Conservation (phyloP, 345 rosid species). For the Carallia pectinifolia region DNA sequence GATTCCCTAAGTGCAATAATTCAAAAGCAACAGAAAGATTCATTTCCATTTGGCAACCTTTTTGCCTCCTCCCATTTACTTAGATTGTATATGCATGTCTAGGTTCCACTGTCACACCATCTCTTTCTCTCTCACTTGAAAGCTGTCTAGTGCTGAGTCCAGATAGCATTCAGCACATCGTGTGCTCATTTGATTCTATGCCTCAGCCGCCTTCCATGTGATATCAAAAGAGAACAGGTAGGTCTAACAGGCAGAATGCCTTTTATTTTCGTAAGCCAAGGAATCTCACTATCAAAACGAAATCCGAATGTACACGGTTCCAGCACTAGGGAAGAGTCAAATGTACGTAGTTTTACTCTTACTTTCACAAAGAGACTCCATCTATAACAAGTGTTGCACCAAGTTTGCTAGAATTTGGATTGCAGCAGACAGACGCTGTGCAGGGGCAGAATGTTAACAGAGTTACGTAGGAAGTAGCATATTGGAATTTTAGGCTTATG, state of each 20-base stretch:
- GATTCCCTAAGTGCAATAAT: constrained; percentile 63
- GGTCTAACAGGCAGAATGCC: background rate
- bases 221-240: constrained; percentile 3
- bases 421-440: constrained; percentile 64
- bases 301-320: too few relatives aligned
- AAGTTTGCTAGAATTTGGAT: constrained; percentile 22
- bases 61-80: constrained; percentile 6
- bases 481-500: background rate
- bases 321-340: too few relatives aligned
- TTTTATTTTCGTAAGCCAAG: constrained; percentile 4
- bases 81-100: constrained; percentile 24
- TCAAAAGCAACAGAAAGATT: constrained; percentile 52
- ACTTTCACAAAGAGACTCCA: too few relatives aligned
- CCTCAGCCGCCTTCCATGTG: background rate
- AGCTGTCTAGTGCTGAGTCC: background rate
- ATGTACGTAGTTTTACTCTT: too few relatives aligned
- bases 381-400: constrained; percentile 8
- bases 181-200: background rate
- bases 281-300: constrained; percentile 14
- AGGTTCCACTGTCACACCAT: constrained; percentile 18
- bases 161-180: constrained; percentile 3
- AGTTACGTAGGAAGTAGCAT: background rate
- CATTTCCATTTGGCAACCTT: constrained; percentile 31
- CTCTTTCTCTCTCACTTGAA: constrained; percentile 7
- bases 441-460: background rate